A percentile compares a stretch with the other conserved stretches of the same genome.
Conservation (phyloP, 495 filamentous ascomycete genomes). For the Tuber indicum region DNA sequence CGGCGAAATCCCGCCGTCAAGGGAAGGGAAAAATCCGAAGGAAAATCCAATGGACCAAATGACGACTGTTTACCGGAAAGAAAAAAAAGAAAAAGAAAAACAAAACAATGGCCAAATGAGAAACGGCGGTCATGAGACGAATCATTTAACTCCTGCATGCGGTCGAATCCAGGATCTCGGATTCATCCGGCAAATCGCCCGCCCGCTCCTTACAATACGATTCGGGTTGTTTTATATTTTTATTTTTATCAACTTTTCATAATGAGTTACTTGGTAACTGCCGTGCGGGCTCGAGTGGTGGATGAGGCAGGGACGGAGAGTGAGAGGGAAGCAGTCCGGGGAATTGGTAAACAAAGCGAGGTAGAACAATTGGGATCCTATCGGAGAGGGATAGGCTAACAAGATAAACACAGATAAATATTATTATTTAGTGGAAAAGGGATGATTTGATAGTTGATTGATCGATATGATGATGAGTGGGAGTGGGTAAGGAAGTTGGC, state of each 20-base stretch:
- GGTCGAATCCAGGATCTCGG: slow-evolving; percentile 5
- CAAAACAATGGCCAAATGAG: neutral
- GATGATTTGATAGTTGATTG: neutral
- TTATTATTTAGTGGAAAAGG: neutral
- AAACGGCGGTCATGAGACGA: slow-evolving; percentile 1
- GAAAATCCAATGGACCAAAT: neutral
- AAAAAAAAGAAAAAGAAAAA: neutral
- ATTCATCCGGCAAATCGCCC: slow-evolving; percentile 1
- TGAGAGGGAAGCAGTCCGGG: neutral
- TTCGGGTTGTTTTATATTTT: neutral
- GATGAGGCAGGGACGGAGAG: neutral
- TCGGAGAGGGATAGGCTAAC: neutral
- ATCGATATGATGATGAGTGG: neutral
- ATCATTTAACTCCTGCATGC: slow-evolving; percentile 3
- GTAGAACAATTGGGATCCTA: neutral
- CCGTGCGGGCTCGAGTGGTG: neutral
- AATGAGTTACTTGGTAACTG: neutral
- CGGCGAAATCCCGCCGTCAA: neutral
- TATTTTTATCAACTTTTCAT: neutral
- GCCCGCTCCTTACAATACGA: neutral
- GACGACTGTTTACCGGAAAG: neutral
- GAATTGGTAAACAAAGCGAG: neutral
- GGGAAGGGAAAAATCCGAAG: neutral
- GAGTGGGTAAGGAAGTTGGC: neutral
- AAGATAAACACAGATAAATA: neutral